These are phyloP conservation scores for Colletotrichum australisinense DNA, from an alignment of 2,329 filamentous ascomycete species.

Conservation along the genomic window DNA sequence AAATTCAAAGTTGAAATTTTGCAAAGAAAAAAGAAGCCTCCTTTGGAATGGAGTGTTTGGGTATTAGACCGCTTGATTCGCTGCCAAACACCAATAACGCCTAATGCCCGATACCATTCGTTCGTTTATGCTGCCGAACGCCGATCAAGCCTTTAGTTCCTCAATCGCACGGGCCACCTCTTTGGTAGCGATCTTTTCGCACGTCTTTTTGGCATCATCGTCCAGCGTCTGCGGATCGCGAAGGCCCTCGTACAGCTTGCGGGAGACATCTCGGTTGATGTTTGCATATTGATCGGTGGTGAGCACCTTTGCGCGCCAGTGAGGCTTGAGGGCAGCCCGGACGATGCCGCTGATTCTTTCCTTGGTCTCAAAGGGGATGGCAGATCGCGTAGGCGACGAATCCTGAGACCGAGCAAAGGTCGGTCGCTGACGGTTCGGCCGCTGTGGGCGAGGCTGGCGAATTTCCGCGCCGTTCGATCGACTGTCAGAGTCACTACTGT, in stretches of 20 bases:
- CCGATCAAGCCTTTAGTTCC: slow-evolving; percentile 50
- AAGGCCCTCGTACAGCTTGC: slow-evolving; percentile 83
- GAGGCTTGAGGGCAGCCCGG: slow-evolving; percentile 81
- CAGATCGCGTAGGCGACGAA: slow-evolving; percentile 73
- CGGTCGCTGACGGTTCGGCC: slow-evolving; percentile 54
- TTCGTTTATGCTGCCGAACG: slow-evolving; percentile 13
- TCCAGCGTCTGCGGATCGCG: slow-evolving; percentile 68
- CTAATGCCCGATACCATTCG: slow-evolving; percentile 19
- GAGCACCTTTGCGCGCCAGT: slow-evolving; percentile 80
- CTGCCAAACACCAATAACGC: slow-evolving; percentile 35
- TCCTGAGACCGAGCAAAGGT: slow-evolving; percentile 64
- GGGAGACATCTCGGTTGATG: slow-evolving; percentile 91
- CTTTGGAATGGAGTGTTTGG: slow-evolving; percentile 31
- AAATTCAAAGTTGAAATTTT: slow-evolving; percentile 13
- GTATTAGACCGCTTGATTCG: slow-evolving; percentile 37
- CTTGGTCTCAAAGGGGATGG: slow-evolving; percentile 84
- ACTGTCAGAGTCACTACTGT: slow-evolving; percentile 59
- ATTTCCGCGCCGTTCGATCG: slow-evolving; percentile 56
- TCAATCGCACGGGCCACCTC: slow-evolving; percentile 84
- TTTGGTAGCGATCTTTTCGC: slow-evolving; percentile 80
- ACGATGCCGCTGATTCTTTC: slow-evolving; percentile 91
- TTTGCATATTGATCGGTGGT: slow-evolving; percentile 91
- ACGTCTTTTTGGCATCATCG: slow-evolving; percentile 73
- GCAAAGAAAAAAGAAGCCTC: slow-evolving; percentile 28
- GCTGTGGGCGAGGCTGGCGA: slow-evolving; percentile 63